Base-by-base conservation (phyloP, 768 basidiomycete genomes). In the Kwoniella bestiolae region DNA sequence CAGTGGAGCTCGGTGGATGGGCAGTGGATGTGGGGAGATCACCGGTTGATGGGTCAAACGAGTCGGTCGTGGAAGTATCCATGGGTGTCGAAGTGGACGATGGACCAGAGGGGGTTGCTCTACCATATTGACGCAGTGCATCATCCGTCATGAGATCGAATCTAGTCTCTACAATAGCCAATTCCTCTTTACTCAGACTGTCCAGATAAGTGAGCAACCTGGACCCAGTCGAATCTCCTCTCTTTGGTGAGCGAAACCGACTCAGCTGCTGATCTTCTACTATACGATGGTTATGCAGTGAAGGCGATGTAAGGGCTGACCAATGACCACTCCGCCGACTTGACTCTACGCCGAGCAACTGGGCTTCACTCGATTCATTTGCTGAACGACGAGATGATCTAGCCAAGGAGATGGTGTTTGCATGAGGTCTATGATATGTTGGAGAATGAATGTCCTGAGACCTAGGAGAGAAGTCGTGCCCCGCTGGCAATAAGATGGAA, bases 101-200 rank as follows among this genome's bases (percentile, higher is more conserved):
- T n/a, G n/a, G n/a, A n/a, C n/a, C n/a, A n/a, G n/a, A n/a, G n/a
- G 11, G 35, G 16, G 0, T 25, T 14, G 9, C 11, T 9, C 47
- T 26, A 12, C 63, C 21, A 52, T 63, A 68, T 31, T 46, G 25
- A 5, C 41, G 14, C n/a, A 76, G 26, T 60, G 74, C 70, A 7
- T 35, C 46, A 52, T 76, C 70, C 8, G 66, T 46, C 72, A 76
- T 72, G 26, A 70, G 60, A 46, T 74, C 73, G 41, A 72, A 76
- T 23, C 70, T 57, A 28, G 63, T 67, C 41, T 70, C 65, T 6
- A 70, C 65, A 1, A 73, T 57, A 3, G 61, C 70, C 21, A 73
- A 9, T 29, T 74, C 75, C 21, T 71, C 72, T 45, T 66, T 69
- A 31, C 60, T 65, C 28, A 71, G 45, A 28, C 71, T 69, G 28